A percentile compares a stretch with the other conserved stretches of the same genome.
phyloP scores from a whole-genome alignment of 2,329 filamentous ascomycete genomes.

The Penicillium sp. region DNA sequence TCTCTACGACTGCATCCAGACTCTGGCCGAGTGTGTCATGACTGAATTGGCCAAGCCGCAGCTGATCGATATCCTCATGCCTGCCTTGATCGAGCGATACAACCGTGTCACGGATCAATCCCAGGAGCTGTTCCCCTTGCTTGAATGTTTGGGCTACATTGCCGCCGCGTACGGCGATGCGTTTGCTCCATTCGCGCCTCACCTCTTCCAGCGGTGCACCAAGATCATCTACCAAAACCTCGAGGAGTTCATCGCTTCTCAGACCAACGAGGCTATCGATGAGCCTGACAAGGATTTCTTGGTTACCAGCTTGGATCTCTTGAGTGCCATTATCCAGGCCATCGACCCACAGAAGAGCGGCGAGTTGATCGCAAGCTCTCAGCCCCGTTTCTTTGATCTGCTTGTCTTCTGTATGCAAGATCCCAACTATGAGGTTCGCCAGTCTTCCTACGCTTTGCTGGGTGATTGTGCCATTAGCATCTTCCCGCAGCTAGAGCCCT shows the following conservation, averaged over 20 bases:
- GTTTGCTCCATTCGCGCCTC: conserved; percentile 81
- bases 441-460: conserved; percentile 92
- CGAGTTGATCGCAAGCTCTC: conserved; percentile 73
- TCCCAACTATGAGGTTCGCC: conserved; percentile 84
- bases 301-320: conserved; percentile 88
- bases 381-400: conserved; percentile 86
- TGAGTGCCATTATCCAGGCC: conserved; percentile 92
- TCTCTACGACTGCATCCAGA: conserved; percentile 97
- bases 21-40: conserved; percentile 87
- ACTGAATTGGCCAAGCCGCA: conserved; percentile 76
- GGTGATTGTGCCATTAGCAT: conserved; percentile 95
- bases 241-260: conserved; percentile 73
- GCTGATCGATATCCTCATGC: conserved; percentile 86
- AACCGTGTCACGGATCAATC: conserved; percentile 85
- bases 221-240: conserved; percentile 91
- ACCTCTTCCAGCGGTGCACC: conserved; percentile 85
- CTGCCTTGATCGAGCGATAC: conserved; percentile 85
- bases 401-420: conserved; percentile 92
- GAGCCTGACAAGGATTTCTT: conserved; percentile 94
- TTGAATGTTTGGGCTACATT: conserved; percentile 96
- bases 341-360: conserved; percentile 72
- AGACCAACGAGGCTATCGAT: conserved; percentile 69
- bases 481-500: conserved; percentile 76
- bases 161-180: conserved; percentile 78
- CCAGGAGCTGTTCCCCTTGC: conserved; percentile 86